Base-by-base conservation (phyloP, 1,284 basidiomycete genomes). In the Cryptococcus sp. region DNA sequence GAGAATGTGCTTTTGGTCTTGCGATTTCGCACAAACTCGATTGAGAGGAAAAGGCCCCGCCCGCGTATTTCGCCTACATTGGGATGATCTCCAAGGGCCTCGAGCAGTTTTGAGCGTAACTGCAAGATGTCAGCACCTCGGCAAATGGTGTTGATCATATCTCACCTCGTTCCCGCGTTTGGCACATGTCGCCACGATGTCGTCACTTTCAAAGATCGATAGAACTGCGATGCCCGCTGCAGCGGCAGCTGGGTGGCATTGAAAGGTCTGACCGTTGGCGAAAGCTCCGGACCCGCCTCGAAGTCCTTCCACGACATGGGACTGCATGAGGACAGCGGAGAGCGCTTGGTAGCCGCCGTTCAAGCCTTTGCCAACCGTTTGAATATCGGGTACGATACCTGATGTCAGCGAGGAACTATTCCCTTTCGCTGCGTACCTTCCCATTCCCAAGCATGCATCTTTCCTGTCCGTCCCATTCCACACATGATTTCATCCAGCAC, bases 401-500 rank as follows among this genome's bases (percentile, higher is more conserved):
- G 14, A 32, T n/a, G 7, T 13, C n/a, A 2, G 28, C 50, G 32
- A 46, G 36, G 22, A 31, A 46, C 10, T 37, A n/a, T 28, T 24
- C 24, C 16, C 25, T 22, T 10, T 41, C 16, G 2, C 37, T 80
- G 72, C 37, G 78, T 81, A 45, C 83, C 84, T 62, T 91, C 88
- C 48, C 87, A 87, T 67, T 91, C 81, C 90, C 89, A 92, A 39
- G 83, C 87, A 64, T 92, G 90, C 44, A 88, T 64, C 55, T 63
- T 69, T 1, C 87, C 88, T 1, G 87, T 71, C 83, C 88, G 82
- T 41, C 87, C 88, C 84, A 90, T 88, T 28, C 88, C 88, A 63
- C 85, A 85, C 90, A 86, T 86, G 55, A 86, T 82, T 74, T 92
- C 89, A 66, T 92, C 89, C 40, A 91, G 79, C 43, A 90, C 87